Conservation (phyloP, 2,329 filamentous ascomycete species). For the Microdochium paspali region DNA sequence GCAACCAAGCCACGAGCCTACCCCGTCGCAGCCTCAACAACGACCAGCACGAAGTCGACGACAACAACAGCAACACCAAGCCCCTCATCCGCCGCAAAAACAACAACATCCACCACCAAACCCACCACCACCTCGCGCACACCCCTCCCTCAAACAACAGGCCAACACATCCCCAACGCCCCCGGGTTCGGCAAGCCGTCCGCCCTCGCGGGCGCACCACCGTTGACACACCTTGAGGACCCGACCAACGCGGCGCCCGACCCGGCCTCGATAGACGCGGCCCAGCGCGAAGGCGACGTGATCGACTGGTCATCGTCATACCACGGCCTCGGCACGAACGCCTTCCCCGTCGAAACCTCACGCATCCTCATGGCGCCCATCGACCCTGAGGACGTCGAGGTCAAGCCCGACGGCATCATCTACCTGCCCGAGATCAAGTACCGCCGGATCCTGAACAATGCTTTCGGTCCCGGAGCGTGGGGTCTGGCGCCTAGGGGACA, state of each 20-base stretch:
- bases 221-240: not conserved
- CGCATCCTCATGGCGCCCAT: constrained; percentile 61
- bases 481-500: constrained; percentile 83
- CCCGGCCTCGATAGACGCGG: not conserved
- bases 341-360: constrained; percentile 63
- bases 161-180: not conserved
- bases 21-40: not conserved
- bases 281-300: constrained; percentile 7
- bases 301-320: constrained; percentile 79
- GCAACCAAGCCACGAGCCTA: constrained; percentile 1
- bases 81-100: constrained; percentile 4
- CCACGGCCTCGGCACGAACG: constrained; percentile 62
- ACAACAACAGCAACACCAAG: constrained; percentile 6
- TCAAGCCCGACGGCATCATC: constrained; percentile 94
- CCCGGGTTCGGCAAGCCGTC: constrained; percentile 1
- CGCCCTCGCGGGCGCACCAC: not conserved
- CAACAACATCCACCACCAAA: constrained; percentile 5
- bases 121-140: constrained; percentile 6
- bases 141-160: constrained; percentile 14
- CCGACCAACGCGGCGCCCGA: not conserved
- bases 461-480: constrained; percentile 94
- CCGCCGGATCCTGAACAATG: constrained; percentile 75
- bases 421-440: constrained; percentile 99
- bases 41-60: constrained; percentile 1
- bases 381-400: constrained; percentile 71